Evolutionary conservation across 2,329 filamentous ascomycete species (phyloP), one percentile per base, ranked within the genome.

Genomic region (Teratosphaeriaceae sp.): DNA sequence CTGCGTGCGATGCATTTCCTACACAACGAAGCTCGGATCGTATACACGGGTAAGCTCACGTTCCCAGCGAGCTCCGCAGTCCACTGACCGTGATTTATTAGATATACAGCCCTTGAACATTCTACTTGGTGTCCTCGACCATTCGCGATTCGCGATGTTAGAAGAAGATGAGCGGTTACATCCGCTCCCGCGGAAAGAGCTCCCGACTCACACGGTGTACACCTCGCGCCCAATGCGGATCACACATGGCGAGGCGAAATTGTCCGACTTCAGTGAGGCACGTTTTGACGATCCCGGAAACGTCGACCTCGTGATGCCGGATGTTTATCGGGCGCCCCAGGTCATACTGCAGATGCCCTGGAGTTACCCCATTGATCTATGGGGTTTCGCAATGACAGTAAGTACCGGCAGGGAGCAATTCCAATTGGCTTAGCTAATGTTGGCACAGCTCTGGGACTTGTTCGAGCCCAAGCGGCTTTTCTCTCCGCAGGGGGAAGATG

Each of bases 31-130:
- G 50, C 44, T 13, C 24, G 45, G 24, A 42, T 61, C n/a, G 49
- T 59, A 23, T 58, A 62, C 37, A 59, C 57, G 22, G 57, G 56
- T 59, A 24, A 42, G 45, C 23, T 27, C 3, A 13, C 11, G 35
- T 31, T 5, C 20, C 33, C 13, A 39, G 13, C 22, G 18, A 15
- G 31, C 9, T 26, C 15, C n/a, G 7, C 31, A 15, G 13, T 43
- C 30, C n/a, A 8, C 21, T 22, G 22, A 6, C 20, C 16, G 21
- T 22, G 5, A 34, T 12, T 22, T 22, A 5, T n/a, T 22, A 68
- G 65, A 67, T 41, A 26, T 67, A 11, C 60, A 66, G 20, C 54
- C 63, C 1, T 60, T 58, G 12, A 68, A 68, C 40, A 54, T 69
- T 1, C 56, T 69, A 1, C 48, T 66, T 16, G 64, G 54, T 2